Conservation (phyloP, 148 eudicot genomes). For the Vaccinium macrocarpon region DNA sequence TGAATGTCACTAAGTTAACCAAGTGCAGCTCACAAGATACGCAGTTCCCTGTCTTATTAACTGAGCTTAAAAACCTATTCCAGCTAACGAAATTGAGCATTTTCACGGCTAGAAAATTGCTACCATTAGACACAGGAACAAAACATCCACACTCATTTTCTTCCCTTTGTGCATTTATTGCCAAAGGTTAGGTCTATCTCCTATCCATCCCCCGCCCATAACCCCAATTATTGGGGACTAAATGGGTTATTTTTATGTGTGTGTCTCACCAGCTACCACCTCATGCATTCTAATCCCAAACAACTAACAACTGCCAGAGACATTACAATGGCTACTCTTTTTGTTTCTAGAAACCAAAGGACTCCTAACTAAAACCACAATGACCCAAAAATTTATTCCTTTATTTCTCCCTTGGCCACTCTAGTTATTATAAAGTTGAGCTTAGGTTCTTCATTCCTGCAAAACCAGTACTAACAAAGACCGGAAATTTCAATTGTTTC, state of each 20-base stretch:
- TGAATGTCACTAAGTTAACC: background rate
- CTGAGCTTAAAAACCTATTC: background rate
- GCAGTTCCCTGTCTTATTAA: background rate
- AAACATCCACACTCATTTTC: background rate
- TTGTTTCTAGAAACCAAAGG: background rate
- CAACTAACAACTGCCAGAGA: background rate
- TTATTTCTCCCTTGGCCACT: background rate
- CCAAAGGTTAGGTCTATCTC: too few relatives aligned
- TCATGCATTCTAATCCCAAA: background rate
- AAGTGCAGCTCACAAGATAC: constrained; percentile 7
- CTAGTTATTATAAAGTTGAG: background rate
- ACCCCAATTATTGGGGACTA: too few relatives aligned
- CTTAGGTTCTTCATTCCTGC: background rate
- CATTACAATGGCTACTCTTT: background rate
- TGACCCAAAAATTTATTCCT: background rate
- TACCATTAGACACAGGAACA: background rate
- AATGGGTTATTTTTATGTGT: too few relatives aligned
- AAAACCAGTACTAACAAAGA: background rate
- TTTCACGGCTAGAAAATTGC: background rate
- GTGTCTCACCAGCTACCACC: background rate
- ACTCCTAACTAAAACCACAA: background rate
- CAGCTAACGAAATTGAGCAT: background rate
- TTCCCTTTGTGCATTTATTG: too few relatives aligned
- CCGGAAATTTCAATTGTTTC: background rate
- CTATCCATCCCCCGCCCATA: too few relatives aligned